A percentile compares a stretch with the other conserved stretches of the same genome.
Conservation (phyloP, 1,284 basidiomycete species). For the Inonotus obliquus region DNA sequence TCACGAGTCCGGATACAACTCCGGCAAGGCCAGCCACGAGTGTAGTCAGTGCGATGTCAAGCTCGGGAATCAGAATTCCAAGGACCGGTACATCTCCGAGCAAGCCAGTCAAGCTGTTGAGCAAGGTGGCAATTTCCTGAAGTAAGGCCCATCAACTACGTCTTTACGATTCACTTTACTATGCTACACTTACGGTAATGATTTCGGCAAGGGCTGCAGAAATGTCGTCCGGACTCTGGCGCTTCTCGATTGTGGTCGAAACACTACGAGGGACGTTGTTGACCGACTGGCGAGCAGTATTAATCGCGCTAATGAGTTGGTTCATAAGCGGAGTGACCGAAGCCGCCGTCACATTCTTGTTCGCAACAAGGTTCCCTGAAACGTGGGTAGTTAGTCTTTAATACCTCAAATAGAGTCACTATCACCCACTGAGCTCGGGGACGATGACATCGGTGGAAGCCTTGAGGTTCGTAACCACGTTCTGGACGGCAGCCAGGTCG, state of each 20-base stretch:
- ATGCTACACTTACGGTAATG: constrained; percentile 14
- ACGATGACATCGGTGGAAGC: constrained; percentile 5
- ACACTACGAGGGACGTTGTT: constrained; percentile 19
- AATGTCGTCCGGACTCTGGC: constrained; percentile 27
- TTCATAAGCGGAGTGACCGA: constrained; percentile 28
- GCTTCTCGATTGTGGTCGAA: constrained; percentile 20
- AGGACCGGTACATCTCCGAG: constrained; percentile 9
- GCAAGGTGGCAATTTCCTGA: background rate
- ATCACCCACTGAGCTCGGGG: constrained; percentile 11
- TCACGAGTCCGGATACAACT: constrained; percentile 19
- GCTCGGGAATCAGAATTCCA: constrained; percentile 16
- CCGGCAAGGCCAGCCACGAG: constrained; percentile 18
- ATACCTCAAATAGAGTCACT: background rate
- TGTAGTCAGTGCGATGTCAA: constrained; percentile 19
- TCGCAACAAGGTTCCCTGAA: constrained; percentile 23
- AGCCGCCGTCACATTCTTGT: constrained; percentile 23
- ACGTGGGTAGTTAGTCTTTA: background rate
- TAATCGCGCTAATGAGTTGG: constrained; percentile 25
- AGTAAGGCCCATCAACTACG: background rate
- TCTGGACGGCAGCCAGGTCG: background rate
- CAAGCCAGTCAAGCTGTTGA: constrained; percentile 5
- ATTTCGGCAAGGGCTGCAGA: constrained; percentile 26
- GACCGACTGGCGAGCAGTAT: constrained; percentile 24
- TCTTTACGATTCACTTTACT: background rate
- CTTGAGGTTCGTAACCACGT: constrained; percentile 8